Conservation (phyloP, 345 rosid genomes). For the Sonneratia caseolaris region DNA sequence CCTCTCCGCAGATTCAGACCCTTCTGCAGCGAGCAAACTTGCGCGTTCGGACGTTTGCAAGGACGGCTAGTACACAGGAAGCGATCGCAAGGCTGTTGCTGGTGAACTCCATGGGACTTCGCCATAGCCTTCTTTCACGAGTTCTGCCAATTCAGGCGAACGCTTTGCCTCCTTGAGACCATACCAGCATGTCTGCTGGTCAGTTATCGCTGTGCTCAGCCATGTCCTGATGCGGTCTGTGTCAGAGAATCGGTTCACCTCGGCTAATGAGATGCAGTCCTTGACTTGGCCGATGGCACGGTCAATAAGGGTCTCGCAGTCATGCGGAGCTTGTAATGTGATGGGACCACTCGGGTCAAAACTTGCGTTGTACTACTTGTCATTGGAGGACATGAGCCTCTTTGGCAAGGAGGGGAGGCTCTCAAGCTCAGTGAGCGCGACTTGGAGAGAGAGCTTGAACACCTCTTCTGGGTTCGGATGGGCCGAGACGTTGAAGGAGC, state of each 20-base stretch:
- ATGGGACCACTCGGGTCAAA: not conserved
- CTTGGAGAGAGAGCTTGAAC: conserved; percentile 19
- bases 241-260: conserved; percentile 19
- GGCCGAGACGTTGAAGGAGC: conserved; percentile 5
- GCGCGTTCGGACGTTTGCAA: conserved; percentile 1
- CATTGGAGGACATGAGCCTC: conserved; percentile 11
- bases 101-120: conserved; percentile 22
- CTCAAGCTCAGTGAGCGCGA: conserved; percentile 15
- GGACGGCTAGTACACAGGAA: conserved; percentile 5
- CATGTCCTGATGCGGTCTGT: conserved; percentile 55
- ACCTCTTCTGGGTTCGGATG: conserved; percentile 12
- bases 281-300: conserved; percentile 21
- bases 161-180: conserved; percentile 14
- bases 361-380: not conserved
- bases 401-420: conserved; percentile 16
- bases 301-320: conserved; percentile 14
- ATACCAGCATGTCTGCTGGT: conserved; percentile 61
- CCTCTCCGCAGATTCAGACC: not conserved
- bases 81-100: conserved; percentile 27
- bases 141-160: not conserved
- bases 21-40: conserved; percentile 12
- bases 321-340: conserved; percentile 9
- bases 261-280: conserved; percentile 42
- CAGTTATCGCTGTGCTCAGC: conserved; percentile 63
- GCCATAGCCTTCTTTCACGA: conserved; percentile 12